Percentiles rank a stretch among this genome's conserved stretches.
These are phyloP conservation scores for Tilletiopsis washingtonensis DNA, from an alignment of 1,284 basidiomycete species.

Conservation along the genomic window DNA sequence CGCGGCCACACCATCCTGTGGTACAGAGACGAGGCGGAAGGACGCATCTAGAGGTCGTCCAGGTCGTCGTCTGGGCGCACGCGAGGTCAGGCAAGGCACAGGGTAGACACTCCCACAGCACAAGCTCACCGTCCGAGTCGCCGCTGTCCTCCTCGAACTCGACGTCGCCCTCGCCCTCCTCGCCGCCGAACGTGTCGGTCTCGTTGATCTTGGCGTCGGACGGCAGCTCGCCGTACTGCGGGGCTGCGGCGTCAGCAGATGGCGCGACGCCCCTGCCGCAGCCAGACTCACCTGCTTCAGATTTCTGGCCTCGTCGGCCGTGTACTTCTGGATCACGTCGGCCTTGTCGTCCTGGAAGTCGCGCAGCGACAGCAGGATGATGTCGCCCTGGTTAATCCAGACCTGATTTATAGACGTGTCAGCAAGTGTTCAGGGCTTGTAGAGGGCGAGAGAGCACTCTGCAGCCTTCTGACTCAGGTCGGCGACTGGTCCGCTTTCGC, in stretches of 20 bases:
- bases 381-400: slow-evolving; percentile 99
- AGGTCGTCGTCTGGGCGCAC: too few relatives aligned
- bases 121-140: slow-evolving; percentile 42
- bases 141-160: slow-evolving; percentile 48
- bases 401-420: slow-evolving; percentile 63
- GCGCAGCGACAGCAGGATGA: slow-evolving; percentile 88
- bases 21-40: too few relatives aligned
- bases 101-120: too few relatives aligned
- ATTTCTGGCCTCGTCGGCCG: slow-evolving; percentile 77
- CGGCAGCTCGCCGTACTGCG: slow-evolving; percentile 94
- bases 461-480: not conserved
- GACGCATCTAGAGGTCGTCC: slow-evolving; percentile 11
- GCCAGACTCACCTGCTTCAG: slow-evolving; percentile 3
- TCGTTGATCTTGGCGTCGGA: slow-evolving; percentile 99
- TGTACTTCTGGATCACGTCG: slow-evolving; percentile 99
- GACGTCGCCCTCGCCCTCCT: slow-evolving; percentile 50
- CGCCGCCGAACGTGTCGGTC: slow-evolving; percentile 84
- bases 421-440: slow-evolving; percentile 1
- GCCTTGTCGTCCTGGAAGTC: slow-evolving; percentile 99
- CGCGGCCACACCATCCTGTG: too few relatives aligned
- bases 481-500: too few relatives aligned
- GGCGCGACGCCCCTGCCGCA: not conserved
- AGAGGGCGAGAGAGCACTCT: not conserved
- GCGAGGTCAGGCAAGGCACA: too few relatives aligned
- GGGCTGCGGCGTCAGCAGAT: slow-evolving; percentile 57